Conservation (phyloP, 148 eudicot genomes). For the Rheum nobile region DNA sequence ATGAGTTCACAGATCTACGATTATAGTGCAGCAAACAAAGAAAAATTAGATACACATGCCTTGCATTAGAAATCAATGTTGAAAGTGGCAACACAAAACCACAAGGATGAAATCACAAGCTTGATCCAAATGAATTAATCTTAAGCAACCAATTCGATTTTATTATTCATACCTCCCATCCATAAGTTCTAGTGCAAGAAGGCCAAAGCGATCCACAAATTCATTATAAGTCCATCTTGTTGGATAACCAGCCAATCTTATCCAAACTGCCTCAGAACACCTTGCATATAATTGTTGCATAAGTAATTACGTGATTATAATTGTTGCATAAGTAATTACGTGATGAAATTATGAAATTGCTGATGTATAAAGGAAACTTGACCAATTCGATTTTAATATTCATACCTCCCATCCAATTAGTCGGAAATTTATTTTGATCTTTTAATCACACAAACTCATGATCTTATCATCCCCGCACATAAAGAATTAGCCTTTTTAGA, state of each 20-base stretch:
- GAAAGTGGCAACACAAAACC: not conserved
- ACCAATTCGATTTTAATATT: too few relatives aligned
- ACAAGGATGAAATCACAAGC: not conserved
- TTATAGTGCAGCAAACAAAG: not conserved
- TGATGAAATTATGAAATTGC: not conserved
- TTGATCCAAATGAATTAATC: not conserved
- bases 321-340: not conserved
- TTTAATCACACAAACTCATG: too few relatives aligned
- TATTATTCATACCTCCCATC: slow-evolving; percentile 50
- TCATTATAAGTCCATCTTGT: slow-evolving; percentile 81
- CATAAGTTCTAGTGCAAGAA: slow-evolving; percentile 56
- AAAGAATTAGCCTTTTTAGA: too few relatives aligned
- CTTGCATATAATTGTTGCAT: slow-evolving; percentile 44
- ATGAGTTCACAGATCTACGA: not conserved
- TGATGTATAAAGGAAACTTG: too few relatives aligned
- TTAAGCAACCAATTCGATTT: not conserved
- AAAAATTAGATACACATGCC: not conserved
- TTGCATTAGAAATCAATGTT: not conserved
- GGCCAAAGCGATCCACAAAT: slow-evolving; percentile 92
- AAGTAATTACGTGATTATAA: too few relatives aligned
- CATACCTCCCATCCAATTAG: too few relatives aligned
- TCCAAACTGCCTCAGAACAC: slow-evolving; percentile 92
- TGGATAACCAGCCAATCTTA: slow-evolving; percentile 97
- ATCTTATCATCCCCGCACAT: too few relatives aligned
- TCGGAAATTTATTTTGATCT: too few relatives aligned